A percentile compares a stretch with the other conserved stretches of the same genome.
These are phyloP conservation scores for Aspergillus chevalieri DNA, from an alignment of 2,329 filamentous ascomycete species.

Conservation along the genomic window DNA sequence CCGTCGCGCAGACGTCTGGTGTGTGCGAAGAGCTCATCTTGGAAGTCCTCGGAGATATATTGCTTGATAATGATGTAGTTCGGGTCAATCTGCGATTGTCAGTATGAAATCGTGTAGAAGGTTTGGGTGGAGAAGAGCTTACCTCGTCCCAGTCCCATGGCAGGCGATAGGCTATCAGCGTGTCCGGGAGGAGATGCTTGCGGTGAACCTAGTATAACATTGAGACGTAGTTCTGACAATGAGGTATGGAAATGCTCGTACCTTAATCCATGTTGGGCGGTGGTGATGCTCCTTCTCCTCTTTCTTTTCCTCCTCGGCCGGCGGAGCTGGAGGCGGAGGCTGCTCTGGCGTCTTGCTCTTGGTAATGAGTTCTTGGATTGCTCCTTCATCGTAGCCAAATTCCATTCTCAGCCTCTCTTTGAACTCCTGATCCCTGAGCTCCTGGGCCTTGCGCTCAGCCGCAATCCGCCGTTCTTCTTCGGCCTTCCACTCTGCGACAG, in stretches of 20 bases:
- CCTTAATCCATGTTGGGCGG: constrained; percentile 40
- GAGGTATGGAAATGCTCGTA: constrained; percentile 12
- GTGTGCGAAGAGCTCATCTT: constrained; percentile 66
- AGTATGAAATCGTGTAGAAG: background rate
- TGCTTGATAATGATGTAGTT: constrained; percentile 68
- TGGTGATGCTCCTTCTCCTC: constrained; percentile 23
- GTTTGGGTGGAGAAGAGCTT: constrained; percentile 14
- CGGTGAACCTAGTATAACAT: constrained; percentile 34
- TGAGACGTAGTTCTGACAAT: background rate
- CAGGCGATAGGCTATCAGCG: constrained; percentile 40
- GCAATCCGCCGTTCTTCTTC: constrained; percentile 23
- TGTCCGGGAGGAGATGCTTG: constrained; percentile 42
- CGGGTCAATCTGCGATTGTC: constrained; percentile 46
- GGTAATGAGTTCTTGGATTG: constrained; percentile 38
- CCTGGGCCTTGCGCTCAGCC: constrained; percentile 28
- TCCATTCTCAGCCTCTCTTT: constrained; percentile 33
- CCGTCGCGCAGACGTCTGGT: constrained; percentile 59
- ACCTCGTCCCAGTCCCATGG: constrained; percentile 45
- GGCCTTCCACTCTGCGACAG: constrained; percentile 32
- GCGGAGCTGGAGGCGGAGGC: background rate
- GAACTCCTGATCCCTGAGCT: constrained; percentile 27
- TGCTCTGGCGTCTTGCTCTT: constrained; percentile 35
- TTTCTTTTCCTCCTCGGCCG: constrained; percentile 20
- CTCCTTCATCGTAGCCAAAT: constrained; percentile 36
- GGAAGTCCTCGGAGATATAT: constrained; percentile 65